phyloP scores from a whole-genome alignment of 2,329 filamentous ascomycete genomes.

The Trichoderma simmonsii region DNA sequence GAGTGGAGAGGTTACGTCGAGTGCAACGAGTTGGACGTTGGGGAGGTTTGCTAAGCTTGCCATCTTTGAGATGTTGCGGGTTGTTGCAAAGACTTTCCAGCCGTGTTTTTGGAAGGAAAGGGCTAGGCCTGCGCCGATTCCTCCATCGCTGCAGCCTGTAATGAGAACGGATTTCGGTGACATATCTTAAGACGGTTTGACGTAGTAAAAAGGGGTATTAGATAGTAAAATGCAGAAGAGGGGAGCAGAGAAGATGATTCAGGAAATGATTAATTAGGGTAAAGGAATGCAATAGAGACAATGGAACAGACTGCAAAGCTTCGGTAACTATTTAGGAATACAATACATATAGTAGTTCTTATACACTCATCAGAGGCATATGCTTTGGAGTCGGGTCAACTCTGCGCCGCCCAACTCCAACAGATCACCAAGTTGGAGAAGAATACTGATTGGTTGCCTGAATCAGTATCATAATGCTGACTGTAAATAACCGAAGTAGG shows the following conservation, averaged over 20 bases:
- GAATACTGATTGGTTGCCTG: not conserved
- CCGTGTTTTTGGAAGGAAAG: not conserved
- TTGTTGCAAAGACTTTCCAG: not conserved
- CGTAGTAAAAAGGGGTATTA: not conserved
- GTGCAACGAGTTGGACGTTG: not conserved
- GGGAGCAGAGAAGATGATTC: not conserved
- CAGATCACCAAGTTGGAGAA: not conserved
- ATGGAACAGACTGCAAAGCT: not conserved
- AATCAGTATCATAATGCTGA: not conserved
- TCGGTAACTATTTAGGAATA: not conserved
- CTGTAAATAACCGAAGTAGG: not conserved
- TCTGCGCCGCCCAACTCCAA: not conserved
- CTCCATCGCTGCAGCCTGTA: not conserved
- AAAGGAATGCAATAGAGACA: not conserved
- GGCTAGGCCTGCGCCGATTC: not conserved
- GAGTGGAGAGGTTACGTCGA: not conserved
- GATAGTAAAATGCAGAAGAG: not conserved
- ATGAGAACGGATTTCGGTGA: not conserved
- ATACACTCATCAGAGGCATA: not conserved
- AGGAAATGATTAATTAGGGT: fast-evolving
- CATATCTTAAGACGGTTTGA: not conserved
- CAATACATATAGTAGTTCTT: not conserved
- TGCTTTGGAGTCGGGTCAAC: not conserved
- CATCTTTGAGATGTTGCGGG: not conserved
- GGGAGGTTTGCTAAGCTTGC: not conserved